A percentile compares a stretch with the other conserved stretches of the same genome.
Conservation (phyloP, 2,329 filamentous ascomycete species). For the Paracoccidioides brasiliensis region DNA sequence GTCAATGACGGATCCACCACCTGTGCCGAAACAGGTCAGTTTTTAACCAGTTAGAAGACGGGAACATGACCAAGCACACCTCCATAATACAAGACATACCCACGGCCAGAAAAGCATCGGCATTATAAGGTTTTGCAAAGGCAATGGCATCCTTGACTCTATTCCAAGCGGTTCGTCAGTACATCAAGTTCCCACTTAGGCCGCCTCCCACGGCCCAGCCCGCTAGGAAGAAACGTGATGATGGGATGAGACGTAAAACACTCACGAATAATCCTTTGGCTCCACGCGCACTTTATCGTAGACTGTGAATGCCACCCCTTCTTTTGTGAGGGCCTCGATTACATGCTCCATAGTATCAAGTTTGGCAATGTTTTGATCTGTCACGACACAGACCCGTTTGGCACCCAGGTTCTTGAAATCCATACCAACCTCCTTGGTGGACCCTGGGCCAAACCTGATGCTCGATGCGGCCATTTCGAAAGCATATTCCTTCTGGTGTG, state of each 20-base stretch:
- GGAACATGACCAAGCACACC: too few relatives aligned
- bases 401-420: conserved; percentile 85
- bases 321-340: conserved; percentile 60
- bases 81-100: conserved; percentile 32
- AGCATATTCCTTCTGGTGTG: conserved; percentile 81
- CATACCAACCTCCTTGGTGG: conserved; percentile 95
- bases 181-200: not conserved
- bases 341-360: conserved; percentile 85
- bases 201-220: too few relatives aligned
- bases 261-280: conserved; percentile 84
- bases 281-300: conserved; percentile 73
- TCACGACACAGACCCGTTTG: conserved; percentile 82
- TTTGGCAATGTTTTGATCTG: conserved; percentile 67
- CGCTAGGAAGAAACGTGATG: not conserved
- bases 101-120: conserved; percentile 87
- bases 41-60: conserved; percentile 5
- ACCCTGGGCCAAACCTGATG: conserved; percentile 86
- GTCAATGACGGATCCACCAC: conserved; percentile 87
- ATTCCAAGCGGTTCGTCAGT: not conserved
- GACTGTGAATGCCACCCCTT: conserved; percentile 69
- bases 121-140: conserved; percentile 64
- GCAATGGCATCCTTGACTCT: conserved; percentile 82
- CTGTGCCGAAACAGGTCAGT: conserved; percentile 11
- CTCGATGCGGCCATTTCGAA: conserved; percentile 97
- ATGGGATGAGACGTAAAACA: conserved; percentile 10